Evolutionary conservation across 352 stramenopile species (phyloP), one percentile per base, ranked within the genome.

Genomic region (Globisporangium iwayamae): DNA sequence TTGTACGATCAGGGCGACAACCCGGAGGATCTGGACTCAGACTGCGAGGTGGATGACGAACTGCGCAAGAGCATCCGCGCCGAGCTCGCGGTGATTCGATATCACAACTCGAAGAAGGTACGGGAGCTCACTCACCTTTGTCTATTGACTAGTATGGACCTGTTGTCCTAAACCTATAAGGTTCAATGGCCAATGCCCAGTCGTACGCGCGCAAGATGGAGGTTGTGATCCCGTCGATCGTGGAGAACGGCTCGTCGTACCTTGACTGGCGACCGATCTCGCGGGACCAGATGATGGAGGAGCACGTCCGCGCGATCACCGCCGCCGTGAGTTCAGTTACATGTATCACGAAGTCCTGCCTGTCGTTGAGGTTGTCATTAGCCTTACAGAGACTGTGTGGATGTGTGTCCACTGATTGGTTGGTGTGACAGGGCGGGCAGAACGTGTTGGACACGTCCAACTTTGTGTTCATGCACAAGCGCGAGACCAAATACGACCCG

Each of bases 401-500:
- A 14, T 41, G 36, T 41, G 28, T 69, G 32, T 36, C 34, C 22
- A 25, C 64, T 67, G 30, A 55, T 66, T 20, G 20, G 46, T 18
- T 30, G 28, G 34, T 16, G 56, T 20, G 22, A 9, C 13, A 95
- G 81, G 85, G 86, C 34, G 83, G 75, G 0, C 84, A 94, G 63
- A 96, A 96, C 62, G 83, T 96, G 52, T 66, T 92, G 52, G 73
- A 94, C 45, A 78, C 72, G 3, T 75, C 83, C 54, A 91, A 91
- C 59, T 90, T 94, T 53, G 78, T 88, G 28, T 93, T 90, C 63
- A 63, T 94, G 47, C 87, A 96, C 75, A 91, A 92, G 66, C 80
- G 85, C 16, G 86, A 96, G 73, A 91, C 82, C 30, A 92, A 94
- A 71, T 97, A 97, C 72, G 90, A 97, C 69, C 90, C 87, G 36